Percentiles rank a stretch among this genome's conserved stretches.
phyloP scores from a whole-genome alignment of 2,329 filamentous ascomycete species.

The Rugonectria rugulosa region DNA sequence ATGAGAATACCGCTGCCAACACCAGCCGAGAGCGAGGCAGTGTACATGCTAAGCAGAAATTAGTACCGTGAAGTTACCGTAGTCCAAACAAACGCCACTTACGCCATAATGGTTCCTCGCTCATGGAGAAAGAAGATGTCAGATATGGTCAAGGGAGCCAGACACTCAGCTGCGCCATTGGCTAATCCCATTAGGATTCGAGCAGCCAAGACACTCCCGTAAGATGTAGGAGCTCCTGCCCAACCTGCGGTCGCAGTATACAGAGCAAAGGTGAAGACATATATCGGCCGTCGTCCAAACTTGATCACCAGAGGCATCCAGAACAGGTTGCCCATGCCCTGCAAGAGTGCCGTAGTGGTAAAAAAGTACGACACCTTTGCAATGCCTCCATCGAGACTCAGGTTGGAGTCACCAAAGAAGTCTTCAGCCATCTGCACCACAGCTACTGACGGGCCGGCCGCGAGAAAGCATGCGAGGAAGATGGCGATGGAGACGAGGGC shows the following conservation, averaged over 20 bases:
- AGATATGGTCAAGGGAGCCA: slow-evolving; percentile 56
- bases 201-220: slow-evolving; percentile 19
- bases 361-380: slow-evolving; percentile 27
- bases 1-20: slow-evolving; percentile 50
- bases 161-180: slow-evolving; percentile 24
- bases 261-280: slow-evolving; percentile 21
- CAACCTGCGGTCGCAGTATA: slow-evolving; percentile 21
- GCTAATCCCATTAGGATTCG: slow-evolving; percentile 25
- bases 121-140: slow-evolving; percentile 64
- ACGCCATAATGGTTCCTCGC: slow-evolving; percentile 57
- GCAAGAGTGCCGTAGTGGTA: slow-evolving; percentile 21
- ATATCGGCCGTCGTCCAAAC: slow-evolving; percentile 23
- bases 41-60: slow-evolving; percentile 40
- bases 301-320: slow-evolving; percentile 29
- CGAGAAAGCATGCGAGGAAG: slow-evolving; percentile 26
- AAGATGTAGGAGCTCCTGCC: slow-evolving; percentile 18
- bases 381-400: slow-evolving; percentile 17
- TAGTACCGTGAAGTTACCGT: background rate
- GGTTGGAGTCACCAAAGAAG: slow-evolving; percentile 17
- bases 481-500: slow-evolving; percentile 24
- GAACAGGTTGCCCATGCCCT: slow-evolving; percentile 25
- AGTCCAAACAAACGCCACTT: slow-evolving; percentile 28
- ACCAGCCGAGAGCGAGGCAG: slow-evolving; percentile 46
- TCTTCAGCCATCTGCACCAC: slow-evolving; percentile 20
- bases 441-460: slow-evolving; percentile 24